Evolutionary conservation across 2,329 filamentous ascomycete species (phyloP).

Genomic region (Arthrobotrys megalospora): DNA sequence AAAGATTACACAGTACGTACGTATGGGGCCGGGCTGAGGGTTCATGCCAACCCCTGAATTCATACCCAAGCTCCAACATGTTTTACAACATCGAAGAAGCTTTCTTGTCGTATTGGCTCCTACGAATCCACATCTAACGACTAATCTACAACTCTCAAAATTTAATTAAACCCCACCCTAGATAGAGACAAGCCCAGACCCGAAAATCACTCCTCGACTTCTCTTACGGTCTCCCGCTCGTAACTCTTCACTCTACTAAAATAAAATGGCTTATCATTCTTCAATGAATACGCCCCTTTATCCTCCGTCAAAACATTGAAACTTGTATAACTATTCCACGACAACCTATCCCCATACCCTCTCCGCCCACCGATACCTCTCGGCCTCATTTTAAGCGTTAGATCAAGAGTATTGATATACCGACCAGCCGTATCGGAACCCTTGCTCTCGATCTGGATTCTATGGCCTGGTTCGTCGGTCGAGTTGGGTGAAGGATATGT

Average conservation of each 20-base stretch:
- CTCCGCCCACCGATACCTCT: constrained; percentile 71
- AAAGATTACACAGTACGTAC: too few species aligned
- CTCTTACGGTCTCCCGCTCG: constrained; percentile 67
- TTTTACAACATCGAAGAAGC: too few species aligned
- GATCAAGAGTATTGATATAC: constrained; percentile 87
- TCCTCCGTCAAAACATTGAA: constrained; percentile 92
- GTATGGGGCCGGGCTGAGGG: too few species aligned
- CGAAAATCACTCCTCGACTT: constrained; percentile 1
- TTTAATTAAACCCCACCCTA: too few species aligned
- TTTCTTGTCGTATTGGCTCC: too few species aligned
- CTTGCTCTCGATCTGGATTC: constrained; percentile 86
- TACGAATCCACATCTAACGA: too few species aligned
- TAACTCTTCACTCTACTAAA: constrained; percentile 79
- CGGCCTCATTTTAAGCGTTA: constrained; percentile 74
- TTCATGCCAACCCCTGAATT: too few species aligned
- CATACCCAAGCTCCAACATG: too few species aligned
- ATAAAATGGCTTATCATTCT: constrained; percentile 77
- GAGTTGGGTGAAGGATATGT: constrained; percentile 62
- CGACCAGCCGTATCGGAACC: constrained; percentile 73
- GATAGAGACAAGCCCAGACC: not conserved
- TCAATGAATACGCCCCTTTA: constrained; percentile 83
- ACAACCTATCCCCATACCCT: constrained; percentile 83
- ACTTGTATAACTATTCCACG: constrained; percentile 91
- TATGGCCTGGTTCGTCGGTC: constrained; percentile 67
- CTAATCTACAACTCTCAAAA: too few species aligned